Percentiles rank a stretch among this genome's conserved stretches.
These are phyloP conservation scores for Colletotrichum tabaci DNA, from an alignment of 2,329 filamentous ascomycete species.

Conservation along the genomic window DNA sequence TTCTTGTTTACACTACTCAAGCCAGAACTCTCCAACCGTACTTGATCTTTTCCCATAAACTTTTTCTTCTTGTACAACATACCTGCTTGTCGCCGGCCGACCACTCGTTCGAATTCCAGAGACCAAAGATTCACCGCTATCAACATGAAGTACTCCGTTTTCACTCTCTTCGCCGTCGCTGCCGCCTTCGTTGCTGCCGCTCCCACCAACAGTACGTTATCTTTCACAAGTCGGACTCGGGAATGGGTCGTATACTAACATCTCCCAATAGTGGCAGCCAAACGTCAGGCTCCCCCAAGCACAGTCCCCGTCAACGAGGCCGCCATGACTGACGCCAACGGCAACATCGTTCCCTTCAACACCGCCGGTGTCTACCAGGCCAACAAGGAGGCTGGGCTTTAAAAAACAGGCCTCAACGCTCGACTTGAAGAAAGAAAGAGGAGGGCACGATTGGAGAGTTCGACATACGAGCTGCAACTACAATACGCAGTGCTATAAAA, in stretches of 20 bases:
- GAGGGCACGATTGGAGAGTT: constrained; percentile 15
- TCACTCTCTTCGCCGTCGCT: constrained; percentile 63
- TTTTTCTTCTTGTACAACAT: constrained; percentile 49
- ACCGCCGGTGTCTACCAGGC: constrained; percentile 59
- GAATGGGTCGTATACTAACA: constrained; percentile 29
- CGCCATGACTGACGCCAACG: constrained; percentile 63
- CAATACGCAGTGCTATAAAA: constrained; percentile 19
- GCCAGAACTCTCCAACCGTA: constrained; percentile 36
- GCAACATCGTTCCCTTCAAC: constrained; percentile 63
- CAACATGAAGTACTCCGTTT: constrained; percentile 69
- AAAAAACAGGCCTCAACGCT: constrained; percentile 36
- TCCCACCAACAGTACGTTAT: constrained; percentile 39
- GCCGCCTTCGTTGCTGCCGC: constrained; percentile 61
- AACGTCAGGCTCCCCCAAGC: constrained; percentile 48
- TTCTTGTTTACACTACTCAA: constrained; percentile 20
- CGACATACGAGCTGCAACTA: constrained; percentile 20
- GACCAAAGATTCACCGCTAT: constrained; percentile 46
- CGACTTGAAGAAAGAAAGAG: background rate
- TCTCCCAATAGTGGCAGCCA: constrained; percentile 49
- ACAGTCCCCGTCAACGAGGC: constrained; percentile 54
- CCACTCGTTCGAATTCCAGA: constrained; percentile 52
- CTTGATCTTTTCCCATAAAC: constrained; percentile 35
- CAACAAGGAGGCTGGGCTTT: constrained; percentile 54
- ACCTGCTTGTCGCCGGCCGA: constrained; percentile 68
- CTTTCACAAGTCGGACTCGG: background rate